Percentiles rank a stretch among this genome's conserved stretches.
These are phyloP conservation scores for Tuber magnatum DNA, from an alignment of 495 filamentous ascomycete genomes.

Conservation along the genomic window DNA sequence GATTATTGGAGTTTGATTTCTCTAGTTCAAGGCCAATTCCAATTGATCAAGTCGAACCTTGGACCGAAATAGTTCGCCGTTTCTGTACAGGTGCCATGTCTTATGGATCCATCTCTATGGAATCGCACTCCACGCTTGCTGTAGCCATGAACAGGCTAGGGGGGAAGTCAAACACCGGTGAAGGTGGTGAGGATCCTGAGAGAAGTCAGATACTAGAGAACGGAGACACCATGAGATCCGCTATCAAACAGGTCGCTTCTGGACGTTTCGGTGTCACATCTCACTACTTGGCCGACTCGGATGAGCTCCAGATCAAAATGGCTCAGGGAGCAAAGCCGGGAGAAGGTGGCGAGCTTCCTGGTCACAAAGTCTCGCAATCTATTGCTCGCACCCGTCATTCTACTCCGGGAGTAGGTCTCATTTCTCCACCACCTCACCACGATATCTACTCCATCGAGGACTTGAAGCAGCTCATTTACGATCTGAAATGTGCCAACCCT, in stretches of 20 bases:
- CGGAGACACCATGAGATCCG: slow-evolving; percentile 95
- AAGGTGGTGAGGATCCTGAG: slow-evolving; percentile 96
- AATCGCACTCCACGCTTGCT: slow-evolving; percentile 93
- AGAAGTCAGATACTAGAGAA: slow-evolving; percentile 79
- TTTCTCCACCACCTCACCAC: slow-evolving; percentile 97
- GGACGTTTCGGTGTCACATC: slow-evolving; percentile 97
- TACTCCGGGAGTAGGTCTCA: slow-evolving; percentile 96
- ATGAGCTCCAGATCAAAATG: slow-evolving; percentile 99
- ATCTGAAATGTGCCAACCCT: slow-evolving; percentile 95
- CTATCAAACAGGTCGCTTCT: slow-evolving; percentile 98
- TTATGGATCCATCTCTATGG: slow-evolving; percentile 99
- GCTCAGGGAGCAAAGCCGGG: slow-evolving; percentile 98
- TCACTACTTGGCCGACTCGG: slow-evolving; percentile 95
- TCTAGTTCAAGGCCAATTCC: slow-evolving; percentile 78
- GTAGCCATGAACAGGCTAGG: slow-evolving; percentile 97
- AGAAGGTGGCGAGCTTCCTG: slow-evolving; percentile 95
- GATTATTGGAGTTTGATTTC: slow-evolving; percentile 96
- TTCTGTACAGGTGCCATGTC: slow-evolving; percentile 99
- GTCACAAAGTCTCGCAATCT: slow-evolving; percentile 94
- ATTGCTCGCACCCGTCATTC: slow-evolving; percentile 96
- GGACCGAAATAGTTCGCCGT: slow-evolving; percentile 96
- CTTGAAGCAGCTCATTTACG: slow-evolving; percentile 97
- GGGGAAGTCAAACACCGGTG: slow-evolving; percentile 97
- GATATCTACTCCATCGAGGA: slow-evolving; percentile 99
- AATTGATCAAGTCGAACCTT: slow-evolving; percentile 97